phyloP scores from a whole-genome alignment of 257 asterid species.

The Solanum neorickii region DNA sequence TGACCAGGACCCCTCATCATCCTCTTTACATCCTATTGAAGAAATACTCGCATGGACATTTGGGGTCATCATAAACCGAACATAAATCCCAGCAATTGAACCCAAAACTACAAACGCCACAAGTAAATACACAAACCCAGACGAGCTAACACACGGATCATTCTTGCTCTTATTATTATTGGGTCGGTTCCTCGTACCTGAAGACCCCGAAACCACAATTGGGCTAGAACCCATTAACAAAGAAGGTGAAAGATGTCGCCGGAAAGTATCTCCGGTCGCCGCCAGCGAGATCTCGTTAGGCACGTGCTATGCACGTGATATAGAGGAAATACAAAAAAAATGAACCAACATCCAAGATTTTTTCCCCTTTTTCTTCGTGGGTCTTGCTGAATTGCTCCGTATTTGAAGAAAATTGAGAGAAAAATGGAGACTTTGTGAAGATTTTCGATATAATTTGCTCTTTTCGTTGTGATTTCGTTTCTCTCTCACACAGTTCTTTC shows the following conservation, averaged over 20 bases:
- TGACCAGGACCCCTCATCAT: slow-evolving; percentile 95
- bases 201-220: background rate
- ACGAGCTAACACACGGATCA: background rate
- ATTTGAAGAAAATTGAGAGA: background rate
- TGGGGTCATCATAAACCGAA: slow-evolving; percentile 43
- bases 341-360: background rate
- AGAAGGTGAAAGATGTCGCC: background rate
- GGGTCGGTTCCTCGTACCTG: background rate
- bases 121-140: slow-evolving; percentile 49
- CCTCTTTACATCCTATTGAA: slow-evolving; percentile 51
- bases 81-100: slow-evolving; percentile 48
- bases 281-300: background rate
- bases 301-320: slow-evolving; percentile 1
- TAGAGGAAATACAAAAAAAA: background rate
- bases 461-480: background rate
- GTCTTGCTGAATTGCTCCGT: background rate
- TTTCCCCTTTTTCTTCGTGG: background rate
- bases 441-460: background rate
- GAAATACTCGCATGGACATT: slow-evolving; percentile 44
- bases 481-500: background rate
- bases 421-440: background rate
- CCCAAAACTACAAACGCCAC: slow-evolving; percentile 48
- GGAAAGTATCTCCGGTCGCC: background rate
- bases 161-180: background rate
- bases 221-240: background rate